Base-by-base conservation (phyloP, 2,329 filamentous ascomycete genomes). In the Alternaria ventricosa region DNA sequence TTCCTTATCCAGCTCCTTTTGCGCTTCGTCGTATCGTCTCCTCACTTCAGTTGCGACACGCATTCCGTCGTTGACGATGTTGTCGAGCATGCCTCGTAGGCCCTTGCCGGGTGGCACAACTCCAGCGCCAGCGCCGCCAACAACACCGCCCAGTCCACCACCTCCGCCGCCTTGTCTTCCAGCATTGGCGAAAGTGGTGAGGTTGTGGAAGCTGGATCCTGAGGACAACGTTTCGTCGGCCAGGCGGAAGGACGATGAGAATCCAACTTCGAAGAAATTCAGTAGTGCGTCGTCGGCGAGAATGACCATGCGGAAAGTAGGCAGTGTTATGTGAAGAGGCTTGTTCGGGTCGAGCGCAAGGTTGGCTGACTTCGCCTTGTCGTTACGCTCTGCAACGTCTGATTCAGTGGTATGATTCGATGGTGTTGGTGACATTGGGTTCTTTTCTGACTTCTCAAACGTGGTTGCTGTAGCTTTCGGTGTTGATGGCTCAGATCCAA, bases 261-360 rank as follows among this genome's bases (percentile, higher is more conserved):
- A 97, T 44, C 94, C 96, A 1, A 93, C 92, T 82, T 99, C 96
- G 78, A 99, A 99, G 82, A 99, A 99, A 71, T 96, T 92, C 75
- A 99, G 95, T 6, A 99, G 88, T 1, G 96, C 87, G 79, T 99
- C 96, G 75, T 99, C 96, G 46, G 96, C 96, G 8, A 99, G 88
- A 10, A 99, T 92, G 4, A 99, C 94, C 96, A 99, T 99, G 69
- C 96, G 91, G 86, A 99, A 99, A 1, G 96, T 99, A 1, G 96
- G 96, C 1, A 99, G 87, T 1, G 96, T 98, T 75, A 99, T 97
- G 78, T 97, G 92, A 1, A 99, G 87, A 7, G 96, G 96, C 67
- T 97, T 95, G 25, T 93, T 90, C 3, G 96, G 96, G 77, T 99
- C 94, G 5, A 99, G 87, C 1, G 96, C 96, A 9, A 90, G 89